phyloP scores from a whole-genome alignment of 2,329 filamentous ascomycete species.

The Fusarium devonianum region DNA sequence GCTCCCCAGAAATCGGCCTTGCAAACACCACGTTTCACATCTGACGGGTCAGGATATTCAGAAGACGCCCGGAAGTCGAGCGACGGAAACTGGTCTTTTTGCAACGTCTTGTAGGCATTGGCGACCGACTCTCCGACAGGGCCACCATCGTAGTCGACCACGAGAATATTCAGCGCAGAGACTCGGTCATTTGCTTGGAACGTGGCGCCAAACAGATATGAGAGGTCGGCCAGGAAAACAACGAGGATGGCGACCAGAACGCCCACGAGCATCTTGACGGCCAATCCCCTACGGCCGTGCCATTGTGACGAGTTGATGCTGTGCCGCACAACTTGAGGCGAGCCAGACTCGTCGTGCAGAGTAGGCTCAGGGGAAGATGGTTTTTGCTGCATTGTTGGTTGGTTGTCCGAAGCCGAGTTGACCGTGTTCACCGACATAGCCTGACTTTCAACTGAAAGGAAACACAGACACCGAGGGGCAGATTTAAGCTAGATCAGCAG shows the following conservation, averaged over 20 bases:
- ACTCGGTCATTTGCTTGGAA: slow-evolving; percentile 36
- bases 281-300: slow-evolving; percentile 12
- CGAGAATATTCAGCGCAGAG: slow-evolving; percentile 41
- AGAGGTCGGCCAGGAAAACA: slow-evolving; percentile 37
- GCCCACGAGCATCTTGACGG: slow-evolving; percentile 25
- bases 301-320: slow-evolving; percentile 21
- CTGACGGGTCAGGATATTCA: slow-evolving; percentile 39
- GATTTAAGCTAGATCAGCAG: no score
- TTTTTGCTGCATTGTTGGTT: slow-evolving; percentile 19
- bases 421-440: no score
- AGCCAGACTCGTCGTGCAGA: slow-evolving; percentile 15
- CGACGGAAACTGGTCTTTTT: slow-evolving; percentile 44
- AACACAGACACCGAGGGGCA: no score
- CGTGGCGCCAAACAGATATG: slow-evolving; percentile 47
- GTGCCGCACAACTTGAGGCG: slow-evolving; percentile 5
- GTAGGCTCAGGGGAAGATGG: slow-evolving; percentile 25
- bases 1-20: slow-evolving; percentile 49
- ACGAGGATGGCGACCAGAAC: slow-evolving; percentile 28
- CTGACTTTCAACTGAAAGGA: no score
- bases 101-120: slow-evolving; percentile 44
- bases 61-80: slow-evolving; percentile 39
- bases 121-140: slow-evolving; percentile 45
- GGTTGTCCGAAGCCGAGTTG: no score
- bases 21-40: slow-evolving; percentile 47
- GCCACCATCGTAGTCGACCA: slow-evolving; percentile 45